These are phyloP conservation scores for Arxiozyma slooffiae DNA, from an alignment of 1,139 yeast genomes.

Conservation along the genomic window DNA sequence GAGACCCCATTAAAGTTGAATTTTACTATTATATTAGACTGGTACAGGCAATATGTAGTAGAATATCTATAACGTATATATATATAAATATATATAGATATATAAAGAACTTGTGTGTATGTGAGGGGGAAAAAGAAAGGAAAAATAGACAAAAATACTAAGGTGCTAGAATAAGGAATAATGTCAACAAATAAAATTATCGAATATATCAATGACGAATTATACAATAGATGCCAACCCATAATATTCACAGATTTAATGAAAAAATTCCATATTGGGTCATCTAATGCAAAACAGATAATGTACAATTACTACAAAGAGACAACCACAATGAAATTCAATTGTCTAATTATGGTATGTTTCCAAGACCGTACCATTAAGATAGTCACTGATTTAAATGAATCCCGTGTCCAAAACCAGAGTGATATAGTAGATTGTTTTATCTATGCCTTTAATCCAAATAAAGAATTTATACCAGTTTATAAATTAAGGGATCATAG, in stretches of 20 bases:
- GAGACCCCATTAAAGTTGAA: too few species aligned
- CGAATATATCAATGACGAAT: constrained; percentile 15
- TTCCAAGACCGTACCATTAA: constrained; percentile 15
- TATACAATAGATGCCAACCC: constrained; percentile 20
- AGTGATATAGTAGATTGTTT: constrained; percentile 22
- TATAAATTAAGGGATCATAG: constrained; percentile 16
- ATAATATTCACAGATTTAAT: constrained; percentile 27
- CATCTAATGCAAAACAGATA: constrained; percentile 20
- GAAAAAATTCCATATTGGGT: constrained; percentile 19
- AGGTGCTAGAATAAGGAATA: neutral
- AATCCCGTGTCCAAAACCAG: constrained; percentile 5
- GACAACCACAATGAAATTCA: constrained; percentile 20
- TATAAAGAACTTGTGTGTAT: too few species aligned
- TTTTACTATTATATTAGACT: too few species aligned
- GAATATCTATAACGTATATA: too few species aligned
- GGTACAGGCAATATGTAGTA: too few species aligned
- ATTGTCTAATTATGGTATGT: constrained; percentile 23
- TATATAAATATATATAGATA: too few species aligned
- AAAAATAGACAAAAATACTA: too few species aligned
- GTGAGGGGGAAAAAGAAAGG: neutral
- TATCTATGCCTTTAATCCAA: constrained; percentile 29
- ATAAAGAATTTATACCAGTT: constrained; percentile 21
- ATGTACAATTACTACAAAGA: constrained; percentile 25
- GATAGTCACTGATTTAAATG: constrained; percentile 17
- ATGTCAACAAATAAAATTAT: neutral